Percentiles rank a stretch among this genome's conserved stretches.
phyloP scores from a whole-genome alignment of 257 asterid genomes.

The Ilex asprella region DNA sequence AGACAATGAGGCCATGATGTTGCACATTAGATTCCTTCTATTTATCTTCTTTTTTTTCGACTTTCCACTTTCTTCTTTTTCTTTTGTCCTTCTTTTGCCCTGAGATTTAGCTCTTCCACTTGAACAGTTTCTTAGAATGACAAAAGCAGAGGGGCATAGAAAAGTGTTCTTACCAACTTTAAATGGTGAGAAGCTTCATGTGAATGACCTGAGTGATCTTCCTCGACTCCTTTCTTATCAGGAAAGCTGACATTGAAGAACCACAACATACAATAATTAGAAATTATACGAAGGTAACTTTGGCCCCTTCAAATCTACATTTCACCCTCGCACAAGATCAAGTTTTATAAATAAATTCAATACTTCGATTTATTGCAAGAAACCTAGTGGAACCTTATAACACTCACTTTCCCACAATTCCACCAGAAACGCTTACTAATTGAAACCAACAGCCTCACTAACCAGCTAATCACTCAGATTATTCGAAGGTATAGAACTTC shows the following conservation, averaged over 20 bases:
- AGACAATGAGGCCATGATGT: neutral
- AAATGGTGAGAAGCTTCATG: conserved; percentile 32
- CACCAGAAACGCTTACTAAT: too few relatives aligned
- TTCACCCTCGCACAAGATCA: neutral
- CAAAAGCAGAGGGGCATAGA: conserved; percentile 8
- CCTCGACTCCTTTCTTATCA: conserved; percentile 38
- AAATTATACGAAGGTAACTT: neutral
- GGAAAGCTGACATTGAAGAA: conserved; percentile 53
- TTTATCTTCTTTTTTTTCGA: neutral
- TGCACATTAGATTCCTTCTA: neutral
- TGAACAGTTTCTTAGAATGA: conserved; percentile 1
- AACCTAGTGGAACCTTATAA: neutral
- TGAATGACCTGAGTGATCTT: conserved; percentile 29
- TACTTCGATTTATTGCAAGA: neutral
- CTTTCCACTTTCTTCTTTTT: neutral
- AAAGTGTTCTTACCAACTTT: conserved; percentile 49
- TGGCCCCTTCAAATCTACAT: neutral
- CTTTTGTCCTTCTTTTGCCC: neutral
- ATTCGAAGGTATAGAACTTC: too few relatives aligned
- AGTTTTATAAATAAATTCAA: neutral
- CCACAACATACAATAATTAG: conserved; percentile 8
- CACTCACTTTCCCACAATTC: too few relatives aligned
- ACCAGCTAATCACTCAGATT: too few relatives aligned
- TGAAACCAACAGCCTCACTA: too few relatives aligned
- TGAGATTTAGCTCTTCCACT: neutral